phyloP scores from a whole-genome alignment of 495 filamentous ascomycete genomes.

The Tuber melanosporum region DNA sequence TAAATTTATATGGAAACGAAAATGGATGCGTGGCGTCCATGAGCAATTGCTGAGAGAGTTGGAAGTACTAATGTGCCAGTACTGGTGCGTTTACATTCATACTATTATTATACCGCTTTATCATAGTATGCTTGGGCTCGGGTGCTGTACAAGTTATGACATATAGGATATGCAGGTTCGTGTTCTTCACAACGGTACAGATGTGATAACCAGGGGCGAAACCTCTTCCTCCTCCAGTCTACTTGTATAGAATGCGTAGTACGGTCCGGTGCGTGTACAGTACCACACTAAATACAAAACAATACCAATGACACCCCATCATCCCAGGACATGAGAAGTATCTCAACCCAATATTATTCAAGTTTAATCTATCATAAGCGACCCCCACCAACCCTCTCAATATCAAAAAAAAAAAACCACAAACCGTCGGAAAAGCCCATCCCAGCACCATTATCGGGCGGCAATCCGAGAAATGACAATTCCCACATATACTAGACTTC shows the following conservation, averaged over 20 bases:
- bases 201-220: not conserved
- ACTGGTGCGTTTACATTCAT: not conserved
- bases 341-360: not conserved
- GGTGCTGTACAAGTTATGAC: not conserved
- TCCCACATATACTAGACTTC: not conserved
- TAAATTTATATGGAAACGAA: no score
- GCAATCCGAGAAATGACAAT: not conserved
- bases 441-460: not conserved
- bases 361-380: not conserved
- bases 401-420: not conserved
- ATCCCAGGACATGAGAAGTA: not conserved
- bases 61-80: no score
- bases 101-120: not conserved
- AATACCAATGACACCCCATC: not conserved
- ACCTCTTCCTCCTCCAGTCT: not conserved
- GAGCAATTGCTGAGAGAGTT: no score
- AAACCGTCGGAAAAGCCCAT: not conserved
- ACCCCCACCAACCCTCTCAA: not conserved
- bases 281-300: not conserved
- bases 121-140: not conserved
- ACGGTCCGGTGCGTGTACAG: not conserved
- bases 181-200: not conserved
- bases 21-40: no score
- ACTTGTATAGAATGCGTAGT: not conserved
- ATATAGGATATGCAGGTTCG: not conserved